A percentile compares a stretch with the other conserved stretches of the same genome.
Evolutionary conservation across 805 yeast genomes (phyloP).

Genomic region (Lachancea cidri): DNA sequence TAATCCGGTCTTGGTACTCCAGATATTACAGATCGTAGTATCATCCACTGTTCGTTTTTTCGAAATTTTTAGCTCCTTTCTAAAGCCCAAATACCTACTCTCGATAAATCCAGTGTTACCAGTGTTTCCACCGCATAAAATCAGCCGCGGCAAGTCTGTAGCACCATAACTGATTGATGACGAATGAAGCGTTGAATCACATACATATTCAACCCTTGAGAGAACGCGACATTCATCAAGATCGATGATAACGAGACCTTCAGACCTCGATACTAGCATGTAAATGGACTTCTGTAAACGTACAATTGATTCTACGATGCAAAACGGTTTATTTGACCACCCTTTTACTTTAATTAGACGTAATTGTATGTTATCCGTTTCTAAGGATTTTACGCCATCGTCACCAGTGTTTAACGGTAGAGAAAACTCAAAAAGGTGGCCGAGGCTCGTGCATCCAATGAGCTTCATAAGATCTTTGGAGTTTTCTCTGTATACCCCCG

Average conservation of each 20-base stretch:
- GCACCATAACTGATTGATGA: conserved; percentile 4
- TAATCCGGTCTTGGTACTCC: conserved; percentile 9
- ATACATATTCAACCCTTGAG: not conserved
- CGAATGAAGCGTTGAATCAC: conserved; percentile 7
- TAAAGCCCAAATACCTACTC: conserved; percentile 1
- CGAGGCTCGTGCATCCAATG: conserved; percentile 5
- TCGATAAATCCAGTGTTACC: conserved; percentile 14
- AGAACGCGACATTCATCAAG: not conserved
- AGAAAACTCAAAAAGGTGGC: conserved; percentile 1
- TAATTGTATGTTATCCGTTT: too few relatives aligned
- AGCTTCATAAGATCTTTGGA: not conserved
- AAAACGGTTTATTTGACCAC: too few relatives aligned
- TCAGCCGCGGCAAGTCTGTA: conserved; percentile 5
- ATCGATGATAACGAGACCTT: too few relatives aligned
- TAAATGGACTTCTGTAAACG: too few relatives aligned
- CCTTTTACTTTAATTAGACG: too few relatives aligned
- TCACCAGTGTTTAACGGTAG: not conserved
- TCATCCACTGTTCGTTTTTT: not conserved
- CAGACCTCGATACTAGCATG: too few relatives aligned
- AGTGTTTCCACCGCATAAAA: conserved; percentile 12
- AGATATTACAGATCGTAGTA: not conserved
- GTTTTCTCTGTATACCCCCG: not conserved
- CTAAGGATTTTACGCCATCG: too few relatives aligned
- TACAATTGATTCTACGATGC: too few relatives aligned
- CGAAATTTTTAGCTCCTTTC: not conserved